Percentiles rank a stretch among this genome's conserved stretches.
Evolutionary conservation across 345 rosid genomes (phyloP).

Genomic region (Atalantia buxifolia): DNA sequence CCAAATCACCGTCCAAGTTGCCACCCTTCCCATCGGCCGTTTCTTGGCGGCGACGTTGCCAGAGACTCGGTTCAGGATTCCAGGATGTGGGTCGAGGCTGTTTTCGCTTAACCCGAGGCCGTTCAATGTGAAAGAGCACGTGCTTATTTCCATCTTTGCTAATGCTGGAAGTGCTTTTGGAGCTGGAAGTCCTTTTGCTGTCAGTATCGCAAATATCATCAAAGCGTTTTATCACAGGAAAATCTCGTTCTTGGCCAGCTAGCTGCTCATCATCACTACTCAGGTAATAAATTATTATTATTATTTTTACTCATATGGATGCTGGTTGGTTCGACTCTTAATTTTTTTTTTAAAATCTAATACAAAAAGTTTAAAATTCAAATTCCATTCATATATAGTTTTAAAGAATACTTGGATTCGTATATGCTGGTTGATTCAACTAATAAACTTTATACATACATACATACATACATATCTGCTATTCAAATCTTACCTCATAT

Average conservation of each 20-base stretch:
- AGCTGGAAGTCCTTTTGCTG: slow-evolving; percentile 61
- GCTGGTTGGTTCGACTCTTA: not conserved
- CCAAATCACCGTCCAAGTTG: slow-evolving; percentile 79
- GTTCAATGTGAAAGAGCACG: slow-evolving; percentile 86
- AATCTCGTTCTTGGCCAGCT: slow-evolving; percentile 67
- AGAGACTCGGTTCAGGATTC: slow-evolving; percentile 48
- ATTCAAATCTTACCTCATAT: too few relatives aligned
- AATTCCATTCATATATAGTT: too few relatives aligned
- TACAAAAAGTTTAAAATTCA: too few relatives aligned
- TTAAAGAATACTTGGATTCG: too few relatives aligned
- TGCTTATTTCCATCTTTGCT: slow-evolving; percentile 73
- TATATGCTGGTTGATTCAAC: too few relatives aligned
- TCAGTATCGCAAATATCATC: slow-evolving; percentile 65
- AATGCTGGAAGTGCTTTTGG: slow-evolving; percentile 91
- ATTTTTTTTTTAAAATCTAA: not conserved
- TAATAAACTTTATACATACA: too few relatives aligned
- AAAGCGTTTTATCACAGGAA: slow-evolving; percentile 63
- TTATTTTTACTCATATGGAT: too few relatives aligned
- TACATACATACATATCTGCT: not conserved
- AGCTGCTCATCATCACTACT: slow-evolving; percentile 86
- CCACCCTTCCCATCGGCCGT: slow-evolving; percentile 69
- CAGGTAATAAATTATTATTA: slow-evolving; percentile 41
- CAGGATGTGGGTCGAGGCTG: slow-evolving; percentile 47
- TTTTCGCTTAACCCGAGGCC: slow-evolving; percentile 81
- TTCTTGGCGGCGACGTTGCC: slow-evolving; percentile 70